A percentile compares a stretch with the other conserved stretches of the same genome.
Evolutionary conservation across 345 rosid genomes (phyloP).

Genomic region (Populus tremula): DNA sequence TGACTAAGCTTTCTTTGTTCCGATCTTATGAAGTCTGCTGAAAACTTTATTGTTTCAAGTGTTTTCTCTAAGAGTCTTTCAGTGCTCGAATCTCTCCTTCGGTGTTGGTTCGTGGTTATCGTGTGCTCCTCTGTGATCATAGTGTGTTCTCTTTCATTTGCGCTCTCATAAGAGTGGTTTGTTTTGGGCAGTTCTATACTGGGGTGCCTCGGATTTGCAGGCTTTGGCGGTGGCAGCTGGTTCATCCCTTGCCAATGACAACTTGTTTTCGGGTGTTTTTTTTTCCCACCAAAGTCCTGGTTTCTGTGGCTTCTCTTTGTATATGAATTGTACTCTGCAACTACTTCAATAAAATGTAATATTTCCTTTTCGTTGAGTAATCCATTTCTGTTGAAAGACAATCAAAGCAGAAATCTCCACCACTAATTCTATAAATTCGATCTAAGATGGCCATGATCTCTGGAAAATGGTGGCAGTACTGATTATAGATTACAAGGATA

Average conservation of each 20-base stretch:
- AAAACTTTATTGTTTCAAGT: conserved; percentile 2
- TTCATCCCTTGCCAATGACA: conserved; percentile 18
- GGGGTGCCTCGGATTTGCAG: conserved; percentile 19
- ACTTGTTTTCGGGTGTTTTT: conserved; percentile 20
- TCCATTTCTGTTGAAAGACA: background rate
- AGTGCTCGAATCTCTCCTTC: background rate
- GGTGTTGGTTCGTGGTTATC: background rate
- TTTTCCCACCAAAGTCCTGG: background rate
- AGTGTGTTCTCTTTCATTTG: background rate
- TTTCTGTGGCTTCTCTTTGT: conserved; percentile 24
- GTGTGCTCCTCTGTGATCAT: background rate
- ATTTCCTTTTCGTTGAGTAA: background rate
- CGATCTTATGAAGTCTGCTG: conserved; percentile 26
- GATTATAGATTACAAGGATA: background rate
- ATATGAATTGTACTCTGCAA: conserved; percentile 27
- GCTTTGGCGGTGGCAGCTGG: conserved; percentile 27
- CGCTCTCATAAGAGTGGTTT: conserved; percentile 11
- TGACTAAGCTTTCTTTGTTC: conserved; percentile 21
- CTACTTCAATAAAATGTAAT: conserved; percentile 13
- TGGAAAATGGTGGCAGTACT: background rate
- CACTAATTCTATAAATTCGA: background rate
- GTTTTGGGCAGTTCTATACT: conserved; percentile 24
- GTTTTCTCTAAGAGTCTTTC: conserved; percentile 1
- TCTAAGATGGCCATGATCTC: background rate
- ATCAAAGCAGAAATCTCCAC: background rate